A percentile compares a stretch with the other conserved stretches of the same genome.
Conservation (phyloP, 345 rosid genomes). For the Salix dunnii region DNA sequence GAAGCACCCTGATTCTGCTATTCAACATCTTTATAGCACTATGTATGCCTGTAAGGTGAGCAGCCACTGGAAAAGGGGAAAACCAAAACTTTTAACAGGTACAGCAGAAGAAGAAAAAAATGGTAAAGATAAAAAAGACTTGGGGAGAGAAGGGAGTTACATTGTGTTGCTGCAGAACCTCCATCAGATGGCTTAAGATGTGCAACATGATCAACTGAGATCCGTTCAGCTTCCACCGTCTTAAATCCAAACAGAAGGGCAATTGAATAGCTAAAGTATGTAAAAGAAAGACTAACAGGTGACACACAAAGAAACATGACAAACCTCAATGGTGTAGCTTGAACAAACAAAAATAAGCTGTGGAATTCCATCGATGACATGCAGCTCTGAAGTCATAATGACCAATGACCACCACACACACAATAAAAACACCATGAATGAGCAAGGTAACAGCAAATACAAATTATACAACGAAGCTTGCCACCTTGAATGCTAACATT, state of each 20-base stretch:
- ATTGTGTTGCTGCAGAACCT: slow-evolving; percentile 95
- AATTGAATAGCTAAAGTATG: not conserved
- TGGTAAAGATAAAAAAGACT: not conserved
- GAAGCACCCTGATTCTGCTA: slow-evolving; percentile 89
- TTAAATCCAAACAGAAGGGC: slow-evolving; percentile 17
- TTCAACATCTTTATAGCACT: slow-evolving; percentile 99
- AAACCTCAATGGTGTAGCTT: slow-evolving; percentile 92
- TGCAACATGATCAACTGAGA: slow-evolving; percentile 98
- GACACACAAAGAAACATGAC: slow-evolving; percentile 3
- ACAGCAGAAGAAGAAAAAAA: not conserved
- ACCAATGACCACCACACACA: not conserved
- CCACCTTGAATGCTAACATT: not conserved
- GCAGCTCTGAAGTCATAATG: slow-evolving; percentile 52
- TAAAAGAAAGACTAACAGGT: slow-evolving; percentile 1
- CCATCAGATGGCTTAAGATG: slow-evolving; percentile 99
- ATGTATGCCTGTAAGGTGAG: slow-evolving; percentile 93
- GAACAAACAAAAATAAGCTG: slow-evolving; percentile 84
- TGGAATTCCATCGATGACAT: slow-evolving; percentile 93
- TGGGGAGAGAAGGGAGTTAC: slow-evolving; percentile 32
- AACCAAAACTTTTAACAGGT: not conserved
- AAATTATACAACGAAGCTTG: not conserved
- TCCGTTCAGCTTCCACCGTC: slow-evolving; percentile 96
- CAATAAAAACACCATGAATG: not conserved
- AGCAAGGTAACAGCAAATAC: not conserved
- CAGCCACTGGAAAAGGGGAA: slow-evolving; percentile 75